Percentiles rank a stretch among this genome's conserved stretches.
Evolutionary conservation across 2,329 filamentous ascomycete genomes (phyloP).

Genomic region (Eutypella sp.): DNA sequence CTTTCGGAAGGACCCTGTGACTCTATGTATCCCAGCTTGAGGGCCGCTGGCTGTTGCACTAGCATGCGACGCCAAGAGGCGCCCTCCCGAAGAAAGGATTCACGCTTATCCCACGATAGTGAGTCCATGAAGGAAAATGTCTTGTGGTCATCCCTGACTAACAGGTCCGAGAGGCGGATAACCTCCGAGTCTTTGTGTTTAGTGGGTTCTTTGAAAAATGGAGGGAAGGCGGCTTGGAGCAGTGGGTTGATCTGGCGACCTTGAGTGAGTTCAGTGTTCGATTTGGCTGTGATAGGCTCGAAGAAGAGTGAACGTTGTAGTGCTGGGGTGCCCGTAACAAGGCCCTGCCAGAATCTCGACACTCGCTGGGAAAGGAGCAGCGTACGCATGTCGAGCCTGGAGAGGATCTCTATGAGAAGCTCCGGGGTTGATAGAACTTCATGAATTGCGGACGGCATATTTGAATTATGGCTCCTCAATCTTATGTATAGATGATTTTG

Average conservation of each 20-base stretch:
- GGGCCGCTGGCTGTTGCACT: slow-evolving; percentile 2
- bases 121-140: slow-evolving; percentile 1
- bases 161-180: not conserved
- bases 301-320: slow-evolving; percentile 3
- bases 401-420: slow-evolving; percentile 1
- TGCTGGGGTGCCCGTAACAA: not conserved
- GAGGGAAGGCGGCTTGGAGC: not conserved
- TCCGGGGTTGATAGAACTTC: not conserved
- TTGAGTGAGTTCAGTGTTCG: not conserved
- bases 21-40: not conserved
- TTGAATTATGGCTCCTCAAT: too few species aligned
- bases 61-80: slow-evolving; percentile 3
- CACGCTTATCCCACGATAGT: not conserved
- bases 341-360: not conserved
- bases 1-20: not conserved
- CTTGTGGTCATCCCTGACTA: not conserved
- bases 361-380: slow-evolving; percentile 2
- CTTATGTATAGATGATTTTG: too few species aligned
- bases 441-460: not conserved
- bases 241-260: not conserved
- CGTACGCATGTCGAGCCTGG: not conserved
- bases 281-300: not conserved
- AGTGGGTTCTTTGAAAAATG: not conserved
- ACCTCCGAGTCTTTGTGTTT: not conserved
- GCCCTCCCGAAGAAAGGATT: not conserved